Conservation (phyloP, 2,329 filamentous ascomycete genomes). For the Xylariaceae sp. region DNA sequence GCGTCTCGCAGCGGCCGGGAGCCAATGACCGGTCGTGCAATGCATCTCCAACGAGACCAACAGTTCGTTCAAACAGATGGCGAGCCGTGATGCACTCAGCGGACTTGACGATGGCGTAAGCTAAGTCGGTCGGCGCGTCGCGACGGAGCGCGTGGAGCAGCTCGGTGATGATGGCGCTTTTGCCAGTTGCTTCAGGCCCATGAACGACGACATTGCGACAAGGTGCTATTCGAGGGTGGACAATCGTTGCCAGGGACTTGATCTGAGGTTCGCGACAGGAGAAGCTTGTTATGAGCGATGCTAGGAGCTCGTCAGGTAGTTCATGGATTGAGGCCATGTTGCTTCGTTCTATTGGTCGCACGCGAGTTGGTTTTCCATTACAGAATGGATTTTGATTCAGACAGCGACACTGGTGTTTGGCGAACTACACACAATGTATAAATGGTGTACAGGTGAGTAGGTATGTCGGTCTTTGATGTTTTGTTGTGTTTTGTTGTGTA, state of each 20-base stretch:
- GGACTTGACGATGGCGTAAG: constrained; percentile 60
- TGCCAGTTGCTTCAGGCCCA: constrained; percentile 82
- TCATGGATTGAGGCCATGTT: constrained; percentile 37
- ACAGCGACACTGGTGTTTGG: not conserved
- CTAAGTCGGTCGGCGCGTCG: constrained; percentile 44
- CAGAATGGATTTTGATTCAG: not conserved
- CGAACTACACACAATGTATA: not conserved
- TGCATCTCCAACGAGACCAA: constrained; percentile 53
- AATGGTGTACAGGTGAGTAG: too few relatives aligned
- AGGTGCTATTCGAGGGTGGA: constrained; percentile 61
- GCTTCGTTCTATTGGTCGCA: not conserved
- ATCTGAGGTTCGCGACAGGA: constrained; percentile 56
- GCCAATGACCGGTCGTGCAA: constrained; percentile 39
- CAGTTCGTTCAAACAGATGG: constrained; percentile 68
- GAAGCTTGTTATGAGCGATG: constrained; percentile 43
- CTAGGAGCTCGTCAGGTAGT: constrained; percentile 47
- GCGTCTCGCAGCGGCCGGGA: constrained; percentile 67
- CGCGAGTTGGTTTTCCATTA: not conserved
- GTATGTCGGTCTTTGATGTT: too few relatives aligned
- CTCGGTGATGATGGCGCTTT: constrained; percentile 62
- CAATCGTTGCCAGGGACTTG: constrained; percentile 49
- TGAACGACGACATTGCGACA: constrained; percentile 73
- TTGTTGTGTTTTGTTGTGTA: too few relatives aligned
- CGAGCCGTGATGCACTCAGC: constrained; percentile 72
- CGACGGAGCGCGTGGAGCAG: constrained; percentile 49